Evolutionary conservation across 1,284 basidiomycete genomes (phyloP), one percentile per base, ranked within the genome.

Genomic region (Ustilago trichophora): DNA sequence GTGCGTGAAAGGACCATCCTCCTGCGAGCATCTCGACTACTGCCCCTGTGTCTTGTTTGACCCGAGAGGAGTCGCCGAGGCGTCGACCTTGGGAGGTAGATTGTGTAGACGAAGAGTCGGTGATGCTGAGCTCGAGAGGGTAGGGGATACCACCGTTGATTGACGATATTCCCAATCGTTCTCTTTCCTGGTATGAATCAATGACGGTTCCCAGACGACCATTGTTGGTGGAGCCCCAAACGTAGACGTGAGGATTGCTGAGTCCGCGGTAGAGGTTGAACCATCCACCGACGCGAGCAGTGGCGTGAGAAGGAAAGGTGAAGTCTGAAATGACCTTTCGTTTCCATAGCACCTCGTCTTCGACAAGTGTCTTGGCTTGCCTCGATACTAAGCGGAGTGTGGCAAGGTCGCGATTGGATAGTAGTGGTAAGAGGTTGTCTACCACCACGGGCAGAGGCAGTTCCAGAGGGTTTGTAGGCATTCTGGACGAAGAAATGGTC

Each of bases 1-100:
- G 51, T 18, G 63, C 57, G 37, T 70, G 63, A 45, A 73, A 75
- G 13, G 51, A 38, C 70, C 70, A 75, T 11, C 73, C 73, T 22
- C 63, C 63, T 1, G 73, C 67, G 0, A 62, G 48, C 22, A 75
- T 58, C 33, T 69, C 48, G 19, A 48, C 53, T 12, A 55, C 48
- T 15, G 40, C 52, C 18, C 52, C 43, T 26, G 31, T 29, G 18
- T 24, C 27, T 7, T 10, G 31, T n/a, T n/a, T n/a, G n/a, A n/a
- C n/a, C n/a, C n/a, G n/a, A n/a, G n/a, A n/a, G n/a, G n/a, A n/a
- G n/a, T n/a, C n/a, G n/a, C n/a, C n/a, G n/a, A n/a, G n/a, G n/a
- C n/a, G n/a, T n/a, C n/a, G n/a, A n/a, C n/a, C n/a, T n/a, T n/a
- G n/a, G n/a, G n/a, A n/a, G n/a, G n/a, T n/a, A n/a, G n/a, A n/a